Percentiles rank a stretch among this genome's conserved stretches.
phyloP scores from a whole-genome alignment of 495 filamentous ascomycete genomes.

The Neurospora terricola region DNA sequence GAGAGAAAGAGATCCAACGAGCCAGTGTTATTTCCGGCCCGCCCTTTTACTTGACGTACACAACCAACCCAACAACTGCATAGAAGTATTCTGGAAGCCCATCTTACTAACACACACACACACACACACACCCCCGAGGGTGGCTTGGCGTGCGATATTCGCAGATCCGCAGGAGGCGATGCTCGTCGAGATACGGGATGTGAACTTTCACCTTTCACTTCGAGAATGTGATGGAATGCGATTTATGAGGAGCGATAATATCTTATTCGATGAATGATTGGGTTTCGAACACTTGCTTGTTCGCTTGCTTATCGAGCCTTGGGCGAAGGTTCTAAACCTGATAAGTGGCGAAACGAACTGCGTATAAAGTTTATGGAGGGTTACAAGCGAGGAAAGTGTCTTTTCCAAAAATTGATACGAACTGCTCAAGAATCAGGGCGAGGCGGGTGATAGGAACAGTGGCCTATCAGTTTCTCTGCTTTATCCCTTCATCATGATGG shows the following conservation, averaged over 20 bases:
- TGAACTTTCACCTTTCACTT: not conserved
- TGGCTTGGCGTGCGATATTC: not conserved
- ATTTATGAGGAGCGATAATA: not conserved
- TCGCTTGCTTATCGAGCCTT: not conserved
- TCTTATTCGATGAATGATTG: not conserved
- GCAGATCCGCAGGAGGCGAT: not conserved
- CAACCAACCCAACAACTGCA: not conserved
- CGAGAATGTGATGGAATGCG: not conserved
- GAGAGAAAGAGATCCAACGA: not conserved
- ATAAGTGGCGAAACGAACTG: not conserved
- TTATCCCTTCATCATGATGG: not conserved
- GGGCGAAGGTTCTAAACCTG: not conserved
- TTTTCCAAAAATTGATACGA: not conserved
- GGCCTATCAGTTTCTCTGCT: not conserved
- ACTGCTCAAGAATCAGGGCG: not conserved
- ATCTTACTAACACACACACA: not conserved
- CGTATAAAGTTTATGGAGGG: not conserved
- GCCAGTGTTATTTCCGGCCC: not conserved
- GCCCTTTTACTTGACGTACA: not conserved
- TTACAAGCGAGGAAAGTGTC: not conserved
- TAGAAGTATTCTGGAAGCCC: not conserved
- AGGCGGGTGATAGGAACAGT: not conserved
- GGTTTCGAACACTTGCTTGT: not conserved
- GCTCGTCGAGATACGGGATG: not conserved
- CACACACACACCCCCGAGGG: not conserved